Conservation (phyloP, 805 yeast species). For the Saturnispora serradocipensis region DNA sequence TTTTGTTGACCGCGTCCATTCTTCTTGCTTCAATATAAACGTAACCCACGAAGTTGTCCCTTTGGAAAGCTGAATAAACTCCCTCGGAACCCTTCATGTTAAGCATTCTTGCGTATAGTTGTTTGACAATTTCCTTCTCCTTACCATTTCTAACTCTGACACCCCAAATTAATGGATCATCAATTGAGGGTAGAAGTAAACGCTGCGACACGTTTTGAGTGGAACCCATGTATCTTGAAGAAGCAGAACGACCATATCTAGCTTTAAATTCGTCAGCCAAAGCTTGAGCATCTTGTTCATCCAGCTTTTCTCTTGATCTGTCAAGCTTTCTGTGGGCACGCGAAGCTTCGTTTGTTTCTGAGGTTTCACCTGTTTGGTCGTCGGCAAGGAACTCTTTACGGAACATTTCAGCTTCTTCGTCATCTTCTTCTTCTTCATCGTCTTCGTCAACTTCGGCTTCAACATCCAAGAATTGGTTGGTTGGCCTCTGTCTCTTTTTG, state of each 20-base stretch:
- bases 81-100: conserved; percentile 75
- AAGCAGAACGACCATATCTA: conserved; percentile 79
- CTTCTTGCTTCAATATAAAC: conserved; percentile 91
- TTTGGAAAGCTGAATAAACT: conserved; percentile 82
- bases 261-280: conserved; percentile 88
- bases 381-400: conserved; percentile 77
- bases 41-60: conserved; percentile 88
- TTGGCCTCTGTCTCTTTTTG: conserved; percentile 39
- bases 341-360: conserved; percentile 45
- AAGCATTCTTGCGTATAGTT: conserved; percentile 72
- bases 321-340: conserved; percentile 88
- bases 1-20: conserved; percentile 83
- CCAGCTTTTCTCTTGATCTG: conserved; percentile 67
- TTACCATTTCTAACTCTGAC: conserved; percentile 87
- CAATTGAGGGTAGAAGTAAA: conserved; percentile 86
- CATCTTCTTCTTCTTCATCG: conserved; percentile 89
- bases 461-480: conserved; percentile 91
- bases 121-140: conserved; percentile 84
- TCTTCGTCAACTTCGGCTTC: conserved; percentile 99
- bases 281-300: conserved; percentile 91
- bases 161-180: conserved; percentile 95
- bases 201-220: conserved; percentile 89
- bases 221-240: conserved; percentile 73
- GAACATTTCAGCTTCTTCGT: conserved; percentile 84
- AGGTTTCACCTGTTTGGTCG: conserved; percentile 38